These are phyloP conservation scores for Trichosporon inkin DNA, from an alignment of 1,284 basidiomycete species.

Conservation along the genomic window DNA sequence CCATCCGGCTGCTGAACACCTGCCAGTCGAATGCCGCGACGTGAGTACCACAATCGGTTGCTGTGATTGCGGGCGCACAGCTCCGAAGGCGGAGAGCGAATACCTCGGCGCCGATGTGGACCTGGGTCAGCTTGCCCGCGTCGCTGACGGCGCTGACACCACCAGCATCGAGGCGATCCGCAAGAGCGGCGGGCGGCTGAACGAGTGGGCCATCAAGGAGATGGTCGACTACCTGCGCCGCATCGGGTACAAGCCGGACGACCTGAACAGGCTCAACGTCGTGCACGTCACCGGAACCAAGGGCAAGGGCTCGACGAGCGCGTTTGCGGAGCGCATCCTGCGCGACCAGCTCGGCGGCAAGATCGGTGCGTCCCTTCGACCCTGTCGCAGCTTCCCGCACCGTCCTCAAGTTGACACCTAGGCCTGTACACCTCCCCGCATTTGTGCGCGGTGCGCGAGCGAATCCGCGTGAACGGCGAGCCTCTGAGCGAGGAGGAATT, in stretches of 20 bases:
- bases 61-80: background rate
- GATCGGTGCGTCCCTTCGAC: conserved; percentile 40
- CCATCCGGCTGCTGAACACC: conserved; percentile 80
- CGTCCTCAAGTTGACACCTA: conserved; percentile 30
- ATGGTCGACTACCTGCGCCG: conserved; percentile 84
- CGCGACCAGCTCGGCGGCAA: conserved; percentile 38
- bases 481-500: conserved; percentile 87
- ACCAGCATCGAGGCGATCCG: conserved; percentile 69
- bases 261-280: conserved; percentile 85
- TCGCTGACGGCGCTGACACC: conserved; percentile 10
- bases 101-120: too few relatives aligned
- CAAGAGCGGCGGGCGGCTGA: conserved; percentile 67
- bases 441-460: conserved; percentile 89
- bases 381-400: too few relatives aligned
- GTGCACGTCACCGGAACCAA: conserved; percentile 98
- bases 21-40: conserved; percentile 92
- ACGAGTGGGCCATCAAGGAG: conserved; percentile 73
- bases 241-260: conserved; percentile 80
- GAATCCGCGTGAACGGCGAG: conserved; percentile 87
- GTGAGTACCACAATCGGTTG: conserved; percentile 21
- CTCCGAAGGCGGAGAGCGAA: background rate
- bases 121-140: too few relatives aligned
- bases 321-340: conserved; percentile 64
- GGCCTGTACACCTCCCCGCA: conserved; percentile 97
- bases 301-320: conserved; percentile 96